phyloP scores from a whole-genome alignment of 768 basidiomycete genomes.

The Trametes sanguinea region DNA sequence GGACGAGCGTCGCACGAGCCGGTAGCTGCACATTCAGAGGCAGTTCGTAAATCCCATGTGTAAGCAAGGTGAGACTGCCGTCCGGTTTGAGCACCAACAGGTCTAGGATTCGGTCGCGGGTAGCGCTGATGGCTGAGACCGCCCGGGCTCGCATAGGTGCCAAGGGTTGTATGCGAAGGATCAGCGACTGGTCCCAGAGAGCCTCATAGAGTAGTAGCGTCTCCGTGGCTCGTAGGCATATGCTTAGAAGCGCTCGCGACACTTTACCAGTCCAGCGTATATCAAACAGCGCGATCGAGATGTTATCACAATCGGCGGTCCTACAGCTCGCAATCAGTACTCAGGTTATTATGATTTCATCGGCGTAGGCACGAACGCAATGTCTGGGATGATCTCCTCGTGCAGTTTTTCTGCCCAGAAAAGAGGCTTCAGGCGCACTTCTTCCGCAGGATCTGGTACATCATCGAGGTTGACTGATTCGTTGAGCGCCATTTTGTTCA shows the following conservation, averaged over 20 bases:
- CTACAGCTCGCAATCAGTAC: slow-evolving; percentile 13
- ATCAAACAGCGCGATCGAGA: slow-evolving; percentile 66
- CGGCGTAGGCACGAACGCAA: slow-evolving; percentile 45
- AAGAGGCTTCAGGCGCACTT: slow-evolving; percentile 55
- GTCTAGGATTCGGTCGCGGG: slow-evolving; percentile 66
- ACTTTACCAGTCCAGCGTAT: slow-evolving; percentile 58
- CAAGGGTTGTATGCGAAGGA: slow-evolving; percentile 43
- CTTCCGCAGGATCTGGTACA: slow-evolving; percentile 23
- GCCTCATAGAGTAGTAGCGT: slow-evolving; percentile 51
- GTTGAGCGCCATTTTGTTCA: slow-evolving; percentile 1
- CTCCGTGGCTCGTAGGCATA: slow-evolving; percentile 53
- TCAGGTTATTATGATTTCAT: no score
- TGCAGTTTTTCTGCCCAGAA: slow-evolving; percentile 72
- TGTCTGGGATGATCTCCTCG: slow-evolving; percentile 46
- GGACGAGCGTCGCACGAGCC: background rate
- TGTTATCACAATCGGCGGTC: slow-evolving; percentile 40
- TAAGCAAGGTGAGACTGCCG: slow-evolving; percentile 56
- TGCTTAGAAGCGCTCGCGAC: slow-evolving; percentile 54
- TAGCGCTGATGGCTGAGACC: slow-evolving; percentile 59
- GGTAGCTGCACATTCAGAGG: slow-evolving; percentile 17
- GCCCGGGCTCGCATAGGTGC: slow-evolving; percentile 49
- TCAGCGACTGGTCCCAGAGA: slow-evolving; percentile 43
- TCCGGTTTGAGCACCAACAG: slow-evolving; percentile 64
- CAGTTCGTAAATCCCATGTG: slow-evolving; percentile 56
- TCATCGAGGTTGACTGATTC: slow-evolving; percentile 18